Evolutionary conservation across 1,284 basidiomycete genomes (phyloP).

Genomic region (Rhodotorula glutinis): DNA sequence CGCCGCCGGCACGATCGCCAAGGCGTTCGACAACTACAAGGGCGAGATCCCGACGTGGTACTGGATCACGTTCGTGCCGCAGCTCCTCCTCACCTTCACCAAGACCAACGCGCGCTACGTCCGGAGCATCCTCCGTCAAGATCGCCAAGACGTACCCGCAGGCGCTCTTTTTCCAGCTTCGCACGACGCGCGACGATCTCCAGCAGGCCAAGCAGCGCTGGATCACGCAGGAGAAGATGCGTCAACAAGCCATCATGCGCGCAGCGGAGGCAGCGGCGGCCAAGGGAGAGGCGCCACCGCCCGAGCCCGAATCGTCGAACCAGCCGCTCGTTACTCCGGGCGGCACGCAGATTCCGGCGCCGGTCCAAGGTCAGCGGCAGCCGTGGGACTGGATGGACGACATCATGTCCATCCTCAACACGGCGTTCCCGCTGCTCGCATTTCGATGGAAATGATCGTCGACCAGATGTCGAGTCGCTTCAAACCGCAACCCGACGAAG

Average conservation of each 20-base stretch:
- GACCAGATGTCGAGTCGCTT: conserved; percentile 92
- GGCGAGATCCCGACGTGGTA: conserved; percentile 98
- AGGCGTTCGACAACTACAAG: conserved; percentile 93
- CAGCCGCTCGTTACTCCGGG: conserved; percentile 17
- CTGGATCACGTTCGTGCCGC: conserved; percentile 97
- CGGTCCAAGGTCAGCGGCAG: conserved; percentile 32
- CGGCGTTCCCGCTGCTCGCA: conserved; percentile 90
- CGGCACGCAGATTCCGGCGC: conserved; percentile 21
- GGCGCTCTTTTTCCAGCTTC: conserved; percentile 93
- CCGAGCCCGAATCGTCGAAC: conserved; percentile 36
- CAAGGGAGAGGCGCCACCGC: conserved; percentile 52
- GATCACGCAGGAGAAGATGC: conserved; percentile 19
- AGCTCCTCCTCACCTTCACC: conserved; percentile 85
- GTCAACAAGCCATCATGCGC: conserved; percentile 33
- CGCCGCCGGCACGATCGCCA: conserved; percentile 66
- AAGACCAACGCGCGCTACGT: conserved; percentile 92
- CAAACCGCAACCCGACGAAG: conserved; percentile 88
- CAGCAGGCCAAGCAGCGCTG: conserved; percentile 50
- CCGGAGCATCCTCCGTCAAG: conserved; percentile 78
- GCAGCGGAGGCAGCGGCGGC: conserved; percentile 52
- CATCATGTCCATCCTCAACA: conserved; percentile 90
- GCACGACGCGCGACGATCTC: conserved; percentile 89
- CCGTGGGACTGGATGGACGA: conserved; percentile 93
- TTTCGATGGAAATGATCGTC: conserved; percentile 96
- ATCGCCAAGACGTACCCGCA: conserved; percentile 89